Percentiles rank a stretch among this genome's conserved stretches.
phyloP scores from a whole-genome alignment of 192 early-diverging fungal genomes.

The Backusella macrospora region DNA sequence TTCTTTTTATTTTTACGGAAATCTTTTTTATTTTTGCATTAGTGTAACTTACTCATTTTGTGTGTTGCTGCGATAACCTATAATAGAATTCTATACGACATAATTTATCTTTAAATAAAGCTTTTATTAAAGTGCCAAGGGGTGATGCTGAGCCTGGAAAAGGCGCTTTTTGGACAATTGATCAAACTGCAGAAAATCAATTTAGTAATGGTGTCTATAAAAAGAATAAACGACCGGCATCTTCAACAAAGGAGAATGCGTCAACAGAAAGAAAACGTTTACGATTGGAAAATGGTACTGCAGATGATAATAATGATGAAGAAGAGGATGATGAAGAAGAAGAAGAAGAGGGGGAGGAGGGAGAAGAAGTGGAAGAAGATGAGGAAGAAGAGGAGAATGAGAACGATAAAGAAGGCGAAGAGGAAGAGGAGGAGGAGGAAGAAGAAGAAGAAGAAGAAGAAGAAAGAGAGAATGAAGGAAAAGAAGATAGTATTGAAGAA shows the following conservation, averaged over 20 bases:
- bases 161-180: conserved; percentile 92
- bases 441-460: not conserved
- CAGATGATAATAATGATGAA: not conserved
- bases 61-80: not conserved
- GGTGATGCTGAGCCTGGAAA: conserved; percentile 87
- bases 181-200: conserved; percentile 66
- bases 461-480: not conserved
- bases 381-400: not conserved
- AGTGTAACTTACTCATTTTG: not conserved
- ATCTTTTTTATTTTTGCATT: not conserved
- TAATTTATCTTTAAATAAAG: conserved; percentile 90
- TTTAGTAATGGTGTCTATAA: conserved; percentile 76
- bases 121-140: conserved; percentile 85
- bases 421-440: not conserved
- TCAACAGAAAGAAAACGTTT: not conserved
- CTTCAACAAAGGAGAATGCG: not conserved
- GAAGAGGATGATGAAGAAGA: not conserved
- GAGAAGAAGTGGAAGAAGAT: not conserved
- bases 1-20: not conserved
- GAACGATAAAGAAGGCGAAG: not conserved
- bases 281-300: not conserved
- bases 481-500: not conserved
- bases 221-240: conserved; percentile 44
- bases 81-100: conserved; percentile 90
- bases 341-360: not conserved